phyloP scores from a whole-genome alignment of 805 yeast genomes.

The Wickerhamomyces chaumierensis region DNA sequence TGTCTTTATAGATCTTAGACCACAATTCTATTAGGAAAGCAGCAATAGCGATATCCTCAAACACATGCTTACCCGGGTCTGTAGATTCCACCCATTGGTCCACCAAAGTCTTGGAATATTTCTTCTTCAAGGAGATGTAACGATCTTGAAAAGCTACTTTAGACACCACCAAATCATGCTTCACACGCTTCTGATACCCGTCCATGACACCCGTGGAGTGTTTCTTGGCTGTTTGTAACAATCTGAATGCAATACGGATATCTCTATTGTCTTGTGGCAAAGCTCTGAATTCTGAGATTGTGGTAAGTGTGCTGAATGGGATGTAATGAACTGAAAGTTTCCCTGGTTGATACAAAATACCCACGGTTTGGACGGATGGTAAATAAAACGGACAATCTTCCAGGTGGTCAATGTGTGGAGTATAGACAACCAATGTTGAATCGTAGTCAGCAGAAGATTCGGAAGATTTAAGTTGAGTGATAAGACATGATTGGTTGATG shows the following conservation, averaged over 20 bases:
- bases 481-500: slow-evolving; percentile 74
- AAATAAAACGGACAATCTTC: slow-evolving; percentile 77
- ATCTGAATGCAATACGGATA: slow-evolving; percentile 70
- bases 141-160: slow-evolving; percentile 75
- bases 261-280: slow-evolving; percentile 46
- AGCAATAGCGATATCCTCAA: slow-evolving; percentile 92
- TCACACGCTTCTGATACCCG: slow-evolving; percentile 82
- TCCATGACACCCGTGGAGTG: slow-evolving; percentile 76
- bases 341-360: slow-evolving; percentile 37
- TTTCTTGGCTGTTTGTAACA: slow-evolving; percentile 68
- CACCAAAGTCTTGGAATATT: slow-evolving; percentile 64
- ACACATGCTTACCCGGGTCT: slow-evolving; percentile 91
- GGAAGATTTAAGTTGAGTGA: slow-evolving; percentile 24
- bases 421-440: slow-evolving; percentile 52
- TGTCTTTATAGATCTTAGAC: slow-evolving; percentile 36
- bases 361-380: slow-evolving; percentile 79
- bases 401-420: slow-evolving; percentile 55
- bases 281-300: slow-evolving; percentile 16
- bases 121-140: slow-evolving; percentile 70
- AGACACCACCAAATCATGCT: slow-evolving; percentile 78
- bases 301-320: slow-evolving; percentile 39
- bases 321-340: slow-evolving; percentile 63
- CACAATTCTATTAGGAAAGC: slow-evolving; percentile 87
- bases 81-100: slow-evolving; percentile 88
- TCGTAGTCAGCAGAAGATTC: slow-evolving; percentile 12